Conservation (phyloP, 441 rosid genomes). For the Pelargonium australe region DNA sequence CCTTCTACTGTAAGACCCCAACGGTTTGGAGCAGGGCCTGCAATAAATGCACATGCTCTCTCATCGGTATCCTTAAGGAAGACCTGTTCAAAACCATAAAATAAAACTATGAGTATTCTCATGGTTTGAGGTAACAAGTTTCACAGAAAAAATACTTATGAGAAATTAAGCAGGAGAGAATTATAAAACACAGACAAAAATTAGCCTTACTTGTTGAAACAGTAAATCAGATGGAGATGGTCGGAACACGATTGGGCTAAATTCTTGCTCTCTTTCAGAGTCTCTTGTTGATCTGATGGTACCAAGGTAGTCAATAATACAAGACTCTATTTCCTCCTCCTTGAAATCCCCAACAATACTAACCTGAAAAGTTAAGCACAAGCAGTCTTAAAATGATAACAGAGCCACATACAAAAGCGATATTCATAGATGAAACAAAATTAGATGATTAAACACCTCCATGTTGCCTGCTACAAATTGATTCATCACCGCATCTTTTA, state of each 20-base stretch:
- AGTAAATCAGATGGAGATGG: slow-evolving; percentile 68
- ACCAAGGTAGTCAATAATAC: slow-evolving; percentile 86
- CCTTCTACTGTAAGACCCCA: slow-evolving; percentile 96
- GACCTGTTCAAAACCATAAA: slow-evolving; percentile 48
- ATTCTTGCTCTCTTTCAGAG: slow-evolving; percentile 31
- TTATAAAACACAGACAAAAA: slow-evolving; percentile 1
- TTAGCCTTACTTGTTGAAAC: slow-evolving; percentile 62
- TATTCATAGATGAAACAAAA: neutral
- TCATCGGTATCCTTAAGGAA: slow-evolving; percentile 97
- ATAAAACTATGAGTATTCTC: slow-evolving; percentile 15
- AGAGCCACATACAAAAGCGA: neutral
- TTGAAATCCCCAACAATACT: slow-evolving; percentile 96
- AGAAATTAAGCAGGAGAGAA: too few species aligned
- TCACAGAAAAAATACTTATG: too few species aligned
- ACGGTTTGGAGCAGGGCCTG: slow-evolving; percentile 98
- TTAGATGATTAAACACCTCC: slow-evolving; percentile 53
- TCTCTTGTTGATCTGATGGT: slow-evolving; percentile 67
- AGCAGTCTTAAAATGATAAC: slow-evolving; percentile 15
- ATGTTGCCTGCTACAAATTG: slow-evolving; percentile 90
- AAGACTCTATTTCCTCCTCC: slow-evolving; percentile 76
- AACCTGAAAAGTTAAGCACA: slow-evolving; percentile 46
- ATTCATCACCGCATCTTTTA: slow-evolving; percentile 90
- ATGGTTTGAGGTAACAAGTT: neutral
- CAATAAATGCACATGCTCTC: slow-evolving; percentile 98
- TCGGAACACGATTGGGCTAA: slow-evolving; percentile 60